A percentile compares a stretch with the other conserved stretches of the same genome.
Conservation (phyloP, 202 grass and related monocot species). For the Bolboschoenoplectus hybrid region DNA sequence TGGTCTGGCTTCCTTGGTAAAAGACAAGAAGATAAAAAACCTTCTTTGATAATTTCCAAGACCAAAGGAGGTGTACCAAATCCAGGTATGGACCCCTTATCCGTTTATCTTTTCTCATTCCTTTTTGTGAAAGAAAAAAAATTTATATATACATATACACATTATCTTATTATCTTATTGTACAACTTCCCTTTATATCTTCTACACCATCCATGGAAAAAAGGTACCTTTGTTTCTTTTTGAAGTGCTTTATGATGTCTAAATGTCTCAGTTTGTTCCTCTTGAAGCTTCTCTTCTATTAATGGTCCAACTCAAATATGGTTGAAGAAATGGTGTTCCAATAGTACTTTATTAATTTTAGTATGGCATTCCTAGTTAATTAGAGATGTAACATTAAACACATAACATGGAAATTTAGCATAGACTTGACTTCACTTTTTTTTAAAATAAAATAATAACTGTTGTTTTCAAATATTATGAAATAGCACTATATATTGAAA, state of each 20-base stretch:
- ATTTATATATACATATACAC: neutral
- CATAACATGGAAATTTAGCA: neutral
- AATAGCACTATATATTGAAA: constrained; percentile 9
- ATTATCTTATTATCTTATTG: constrained; percentile 53
- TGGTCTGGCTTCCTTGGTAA: constrained; percentile 38
- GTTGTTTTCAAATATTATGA: neutral
- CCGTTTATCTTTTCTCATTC: constrained; percentile 8
- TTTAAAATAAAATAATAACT: neutral
- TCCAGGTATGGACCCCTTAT: constrained; percentile 58
- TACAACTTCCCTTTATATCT: constrained; percentile 51
- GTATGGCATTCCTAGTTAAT: neutral
- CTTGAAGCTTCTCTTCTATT: constrained; percentile 34
- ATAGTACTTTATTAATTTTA: neutral
- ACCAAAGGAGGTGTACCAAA: constrained; percentile 53
- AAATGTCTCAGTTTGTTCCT: constrained; percentile 7
- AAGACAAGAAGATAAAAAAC: constrained; percentile 20
- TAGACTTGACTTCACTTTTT: neutral
- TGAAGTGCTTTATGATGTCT: constrained; percentile 18
- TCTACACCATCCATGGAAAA: constrained; percentile 42
- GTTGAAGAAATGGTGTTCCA: neutral
- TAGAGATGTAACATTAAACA: constrained; percentile 12
- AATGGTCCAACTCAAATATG: constrained; percentile 20
- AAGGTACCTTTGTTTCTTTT: constrained; percentile 50
- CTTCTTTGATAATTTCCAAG: constrained; percentile 48
- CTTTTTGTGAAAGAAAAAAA: constrained; percentile 2